Base-by-base conservation (phyloP, 768 basidiomycete genomes). In the Serpula lacrymans region DNA sequence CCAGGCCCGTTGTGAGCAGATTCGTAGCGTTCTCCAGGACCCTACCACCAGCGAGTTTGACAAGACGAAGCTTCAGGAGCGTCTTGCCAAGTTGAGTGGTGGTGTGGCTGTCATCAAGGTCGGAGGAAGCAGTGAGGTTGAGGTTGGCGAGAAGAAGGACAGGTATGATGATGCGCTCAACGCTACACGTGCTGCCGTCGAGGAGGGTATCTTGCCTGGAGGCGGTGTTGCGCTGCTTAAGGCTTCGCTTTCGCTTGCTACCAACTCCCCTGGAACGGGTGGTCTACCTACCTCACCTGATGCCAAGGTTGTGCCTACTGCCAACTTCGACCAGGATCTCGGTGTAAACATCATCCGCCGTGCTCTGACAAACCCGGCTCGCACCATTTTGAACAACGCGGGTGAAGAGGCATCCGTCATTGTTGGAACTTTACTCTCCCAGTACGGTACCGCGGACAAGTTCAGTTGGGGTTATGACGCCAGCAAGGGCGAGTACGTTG, bases 111-210 rank as follows among this genome's bases (percentile, higher is more conserved):
- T 98, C 67, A 97, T 97, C 77, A 93, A 91, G 68, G 95, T 97
- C 47, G 95, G 95, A 41, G 95, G 95, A 13, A 70, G 84, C 17
- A 81, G 77, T 38, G 95, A 98, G 65, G 95, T 97, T 37, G 95
- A 97, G 68, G 95, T 98, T 45, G 77, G 94, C 6, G 95, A 98
- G 78, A 98, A 97, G 89, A 96, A 98, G 81, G 95, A 98, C 62
- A 78, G 94, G 26, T 97, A 96, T 57, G 94, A 97, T 52, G 92
- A 95, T 58, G 94, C 94, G 1, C 75, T 97, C 34, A 96, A 96
- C 63, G 93, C 94, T n/a, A 98, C 95, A 4, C 86, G 95, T 28
- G 95, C 95, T 18, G 93, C 95, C 32, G 95, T 98, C 22, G 95
- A 97, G 69, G 94, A 99, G 65, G 95, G 95, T 59, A 96, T 97